Conservation (phyloP, 768 basidiomycete genomes). For the Coprinopsis strossmayeri region DNA sequence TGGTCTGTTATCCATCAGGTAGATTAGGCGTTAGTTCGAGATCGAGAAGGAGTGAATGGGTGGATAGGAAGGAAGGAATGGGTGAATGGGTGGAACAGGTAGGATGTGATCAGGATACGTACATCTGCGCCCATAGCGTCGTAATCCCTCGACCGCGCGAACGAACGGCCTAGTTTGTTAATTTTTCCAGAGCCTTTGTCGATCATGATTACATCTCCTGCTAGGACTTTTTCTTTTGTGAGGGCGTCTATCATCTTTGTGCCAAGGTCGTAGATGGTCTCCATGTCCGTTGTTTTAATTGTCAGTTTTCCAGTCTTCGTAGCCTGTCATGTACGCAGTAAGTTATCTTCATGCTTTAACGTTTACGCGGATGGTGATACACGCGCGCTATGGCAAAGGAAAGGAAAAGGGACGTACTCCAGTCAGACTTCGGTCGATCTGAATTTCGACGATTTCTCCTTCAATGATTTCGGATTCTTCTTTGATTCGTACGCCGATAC, state of each 20-base stretch:
- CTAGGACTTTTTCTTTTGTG: conserved; percentile 93
- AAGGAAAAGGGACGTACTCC: conserved; percentile 50
- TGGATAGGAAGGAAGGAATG: background rate
- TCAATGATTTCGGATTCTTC: conserved; percentile 97
- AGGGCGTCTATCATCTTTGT: conserved; percentile 99
- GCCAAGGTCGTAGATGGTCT: conserved; percentile 97
- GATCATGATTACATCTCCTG: conserved; percentile 92
- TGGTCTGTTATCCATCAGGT: conserved; percentile 85
- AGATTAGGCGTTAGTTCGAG: too few species aligned
- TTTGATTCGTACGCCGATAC: conserved; percentile 95
- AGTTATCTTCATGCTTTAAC: too few species aligned
- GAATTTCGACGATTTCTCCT: conserved; percentile 97
- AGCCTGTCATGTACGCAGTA: conserved; percentile 43
- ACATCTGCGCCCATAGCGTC: conserved; percentile 99
- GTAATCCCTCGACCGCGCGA: conserved; percentile 95
- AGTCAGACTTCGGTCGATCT: conserved; percentile 94
- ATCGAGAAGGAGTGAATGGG: background rate
- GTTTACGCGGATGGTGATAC: too few species aligned
- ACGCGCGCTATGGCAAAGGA: too few species aligned
- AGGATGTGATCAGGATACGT: conserved; percentile 23
- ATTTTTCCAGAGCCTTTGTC: conserved; percentile 98
- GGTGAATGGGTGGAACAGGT: background rate
- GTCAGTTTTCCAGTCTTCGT: conserved; percentile 98
- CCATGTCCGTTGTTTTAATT: conserved; percentile 99
- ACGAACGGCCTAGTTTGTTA: conserved; percentile 92